Evolutionary conservation across 2,329 filamentous ascomycete species (phyloP).

Genomic region (Nemania sp.): DNA sequence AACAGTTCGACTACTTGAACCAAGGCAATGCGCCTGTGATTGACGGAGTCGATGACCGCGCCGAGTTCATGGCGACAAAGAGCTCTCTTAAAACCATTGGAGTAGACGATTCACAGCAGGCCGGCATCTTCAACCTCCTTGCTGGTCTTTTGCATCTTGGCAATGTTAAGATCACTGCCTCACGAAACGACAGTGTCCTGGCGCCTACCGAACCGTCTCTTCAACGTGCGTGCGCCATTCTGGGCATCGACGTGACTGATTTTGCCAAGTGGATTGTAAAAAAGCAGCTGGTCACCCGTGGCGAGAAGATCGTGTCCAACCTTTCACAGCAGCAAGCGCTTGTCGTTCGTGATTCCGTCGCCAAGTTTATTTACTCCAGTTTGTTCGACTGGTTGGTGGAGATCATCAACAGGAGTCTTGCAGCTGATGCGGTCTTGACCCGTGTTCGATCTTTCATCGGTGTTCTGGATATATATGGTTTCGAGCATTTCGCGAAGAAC

Average conservation of each 20-base stretch:
- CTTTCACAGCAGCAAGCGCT: constrained; percentile 90
- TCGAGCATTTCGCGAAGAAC: constrained; percentile 99
- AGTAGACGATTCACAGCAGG: constrained; percentile 73
- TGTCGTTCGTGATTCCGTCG: constrained; percentile 94
- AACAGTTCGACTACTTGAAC: constrained; percentile 95
- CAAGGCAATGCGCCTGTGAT: constrained; percentile 91
- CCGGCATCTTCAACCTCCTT: constrained; percentile 85
- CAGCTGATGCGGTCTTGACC: constrained; percentile 82
- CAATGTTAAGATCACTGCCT: constrained; percentile 93
- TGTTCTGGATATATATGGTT: constrained; percentile 98
- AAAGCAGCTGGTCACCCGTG: constrained; percentile 94
- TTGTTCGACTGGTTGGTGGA: constrained; percentile 99
- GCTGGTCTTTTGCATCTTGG: constrained; percentile 92
- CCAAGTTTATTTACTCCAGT: constrained; percentile 98
- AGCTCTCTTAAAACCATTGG: constrained; percentile 88
- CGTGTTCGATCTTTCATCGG: constrained; percentile 91
- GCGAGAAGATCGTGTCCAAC: constrained; percentile 97
- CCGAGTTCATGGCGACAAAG: constrained; percentile 88
- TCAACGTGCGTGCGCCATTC: constrained; percentile 77
- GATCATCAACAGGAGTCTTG: constrained; percentile 88
- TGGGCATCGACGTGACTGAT: constrained; percentile 83
- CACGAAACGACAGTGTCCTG: constrained; percentile 84
- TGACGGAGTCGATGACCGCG: constrained; percentile 93
- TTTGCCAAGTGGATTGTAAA: constrained; percentile 99
- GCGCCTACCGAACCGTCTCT: constrained; percentile 80